Conservation (phyloP, 306 rosid genomes). For the Coriaria nepalensis region DNA sequence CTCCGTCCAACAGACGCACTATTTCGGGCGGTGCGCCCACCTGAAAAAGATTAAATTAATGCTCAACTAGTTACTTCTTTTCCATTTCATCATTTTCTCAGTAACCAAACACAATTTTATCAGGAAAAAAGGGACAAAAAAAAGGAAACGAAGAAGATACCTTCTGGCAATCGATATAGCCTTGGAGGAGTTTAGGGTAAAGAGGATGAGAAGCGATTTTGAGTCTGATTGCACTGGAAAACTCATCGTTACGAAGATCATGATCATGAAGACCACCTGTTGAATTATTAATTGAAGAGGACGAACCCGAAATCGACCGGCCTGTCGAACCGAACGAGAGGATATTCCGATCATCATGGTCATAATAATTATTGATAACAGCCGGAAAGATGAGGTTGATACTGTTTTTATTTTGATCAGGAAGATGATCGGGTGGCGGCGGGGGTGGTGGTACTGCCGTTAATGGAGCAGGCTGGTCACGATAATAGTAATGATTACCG, state of each 20-base stretch:
- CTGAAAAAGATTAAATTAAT: slow-evolving; percentile 20
- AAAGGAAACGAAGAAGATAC: slow-evolving; percentile 14
- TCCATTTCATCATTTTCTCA: slow-evolving; percentile 10
- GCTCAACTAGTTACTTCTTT: neutral
- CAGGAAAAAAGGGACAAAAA: neutral
- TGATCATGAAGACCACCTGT: no score
- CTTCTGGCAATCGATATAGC: slow-evolving; percentile 69
- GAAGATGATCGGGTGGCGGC: no score
- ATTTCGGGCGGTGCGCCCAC: slow-evolving; percentile 63
- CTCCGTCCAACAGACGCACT: slow-evolving; percentile 32
- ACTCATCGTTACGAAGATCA: slow-evolving; percentile 14
- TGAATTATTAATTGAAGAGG: neutral
- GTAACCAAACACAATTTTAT: slow-evolving; percentile 6
- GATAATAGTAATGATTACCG: no score
- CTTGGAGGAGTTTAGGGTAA: slow-evolving; percentile 49
- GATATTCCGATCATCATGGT: no score
- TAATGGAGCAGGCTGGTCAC: no score
- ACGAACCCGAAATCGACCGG: slow-evolving; percentile 16
- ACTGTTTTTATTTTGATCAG: no score
- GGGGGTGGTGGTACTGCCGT: no score
- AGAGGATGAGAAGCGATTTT: slow-evolving; percentile 71
- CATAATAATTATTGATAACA: no score
- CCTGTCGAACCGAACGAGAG: slow-evolving; percentile 12
- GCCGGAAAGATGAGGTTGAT: no score
- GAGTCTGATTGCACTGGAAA: slow-evolving; percentile 19